A percentile compares a stretch with the other conserved stretches of the same genome.
These are phyloP conservation scores for Claviceps citrina DNA, from an alignment of 2,329 filamentous ascomycete genomes.

Conservation along the genomic window DNA sequence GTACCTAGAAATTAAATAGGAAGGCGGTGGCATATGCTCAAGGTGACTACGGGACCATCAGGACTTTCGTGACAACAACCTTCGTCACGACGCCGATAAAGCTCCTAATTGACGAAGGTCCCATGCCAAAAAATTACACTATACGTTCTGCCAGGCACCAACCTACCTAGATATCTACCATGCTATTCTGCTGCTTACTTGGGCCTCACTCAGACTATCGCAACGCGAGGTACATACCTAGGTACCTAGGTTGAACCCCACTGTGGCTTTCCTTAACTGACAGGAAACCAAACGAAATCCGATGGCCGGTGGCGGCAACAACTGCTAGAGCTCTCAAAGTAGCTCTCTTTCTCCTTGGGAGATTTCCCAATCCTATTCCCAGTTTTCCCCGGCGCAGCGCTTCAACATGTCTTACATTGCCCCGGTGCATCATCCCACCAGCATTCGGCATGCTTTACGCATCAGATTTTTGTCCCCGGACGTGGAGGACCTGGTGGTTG, in stretches of 20 bases:
- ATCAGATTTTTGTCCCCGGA: slow-evolving; percentile 58
- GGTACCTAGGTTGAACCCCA: neutral
- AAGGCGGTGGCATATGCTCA: too few relatives aligned
- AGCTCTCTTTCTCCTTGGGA: slow-evolving; percentile 15
- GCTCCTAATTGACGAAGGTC: too few relatives aligned
- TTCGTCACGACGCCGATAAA: too few relatives aligned
- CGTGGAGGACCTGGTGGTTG: slow-evolving; percentile 71
- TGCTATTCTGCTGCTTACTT: too few relatives aligned
- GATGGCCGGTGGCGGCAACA: slow-evolving; percentile 1
- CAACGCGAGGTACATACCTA: too few relatives aligned
- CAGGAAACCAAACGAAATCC: neutral
- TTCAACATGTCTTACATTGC: slow-evolving; percentile 76
- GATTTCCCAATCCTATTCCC: slow-evolving; percentile 1
- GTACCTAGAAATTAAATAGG: too few relatives aligned
- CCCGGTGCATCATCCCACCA: slow-evolving; percentile 83
- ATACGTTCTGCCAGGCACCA: too few relatives aligned
- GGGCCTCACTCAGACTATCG: too few relatives aligned
- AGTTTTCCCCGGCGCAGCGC: neutral
- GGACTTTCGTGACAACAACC: too few relatives aligned
- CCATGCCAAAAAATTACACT: too few relatives aligned
- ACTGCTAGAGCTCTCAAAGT: slow-evolving; percentile 13
- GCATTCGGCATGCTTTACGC: slow-evolving; percentile 75
- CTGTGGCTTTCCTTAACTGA: neutral
- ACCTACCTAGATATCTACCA: too few relatives aligned
- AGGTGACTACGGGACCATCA: too few relatives aligned